phyloP scores from a whole-genome alignment of 805 yeast genomes.

The Candida ovalis region DNA sequence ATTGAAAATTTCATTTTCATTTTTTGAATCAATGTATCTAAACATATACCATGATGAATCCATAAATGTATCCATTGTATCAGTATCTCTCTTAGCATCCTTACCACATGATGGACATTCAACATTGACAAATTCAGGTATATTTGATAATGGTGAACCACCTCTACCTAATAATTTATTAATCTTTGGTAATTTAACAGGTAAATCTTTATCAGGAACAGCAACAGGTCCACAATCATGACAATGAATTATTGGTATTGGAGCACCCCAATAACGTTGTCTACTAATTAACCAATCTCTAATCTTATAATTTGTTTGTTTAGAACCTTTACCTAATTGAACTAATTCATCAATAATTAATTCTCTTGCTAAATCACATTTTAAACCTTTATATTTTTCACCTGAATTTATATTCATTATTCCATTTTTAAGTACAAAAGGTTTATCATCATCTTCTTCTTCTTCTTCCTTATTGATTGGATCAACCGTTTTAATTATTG shows the following conservation, averaged over 20 bases:
- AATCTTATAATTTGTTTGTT: slow-evolving; percentile 54
- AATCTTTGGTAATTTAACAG: slow-evolving; percentile 71
- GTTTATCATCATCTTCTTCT: slow-evolving; percentile 13
- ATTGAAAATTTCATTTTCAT: slow-evolving; percentile 50
- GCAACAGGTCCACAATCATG: slow-evolving; percentile 83
- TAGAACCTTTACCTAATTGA: slow-evolving; percentile 38
- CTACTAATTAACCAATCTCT: slow-evolving; percentile 95
- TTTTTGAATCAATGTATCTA: slow-evolving; percentile 75
- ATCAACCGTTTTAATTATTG: slow-evolving; percentile 42
- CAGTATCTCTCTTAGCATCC: slow-evolving; percentile 81
- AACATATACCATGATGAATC: slow-evolving; percentile 97
- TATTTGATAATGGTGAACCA: slow-evolving; percentile 66
- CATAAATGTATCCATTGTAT: slow-evolving; percentile 98
- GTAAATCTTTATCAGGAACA: slow-evolving; percentile 83
- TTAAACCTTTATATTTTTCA: slow-evolving; percentile 49
- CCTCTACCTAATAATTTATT: slow-evolving; percentile 40
- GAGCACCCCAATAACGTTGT: slow-evolving; percentile 98
- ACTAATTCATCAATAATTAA: slow-evolving; percentile 31
- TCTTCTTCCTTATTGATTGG: slow-evolving; percentile 26
- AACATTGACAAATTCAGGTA: slow-evolving; percentile 66
- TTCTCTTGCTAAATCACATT: slow-evolving; percentile 47
- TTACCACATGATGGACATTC: slow-evolving; percentile 78
- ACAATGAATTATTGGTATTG: slow-evolving; percentile 93
- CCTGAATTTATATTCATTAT: slow-evolving; percentile 40
- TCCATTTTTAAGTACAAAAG: slow-evolving; percentile 43